These are phyloP conservation scores for Ceratobasidium sp. DNA, from an alignment of 1,284 basidiomycete genomes.

Conservation along the genomic window DNA sequence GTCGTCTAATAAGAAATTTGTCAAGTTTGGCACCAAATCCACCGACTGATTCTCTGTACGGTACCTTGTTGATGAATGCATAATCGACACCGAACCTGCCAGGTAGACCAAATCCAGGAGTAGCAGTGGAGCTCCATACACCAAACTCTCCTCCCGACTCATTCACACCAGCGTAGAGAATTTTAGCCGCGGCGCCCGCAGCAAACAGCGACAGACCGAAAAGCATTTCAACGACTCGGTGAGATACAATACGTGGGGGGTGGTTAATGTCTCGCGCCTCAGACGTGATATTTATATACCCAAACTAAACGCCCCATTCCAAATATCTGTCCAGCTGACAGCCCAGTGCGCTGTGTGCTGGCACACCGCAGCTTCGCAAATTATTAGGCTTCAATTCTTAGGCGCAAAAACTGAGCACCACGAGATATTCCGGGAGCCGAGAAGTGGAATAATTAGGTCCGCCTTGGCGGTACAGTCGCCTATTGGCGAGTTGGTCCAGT, in stretches of 20 bases:
- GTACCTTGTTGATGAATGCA: constrained; percentile 62
- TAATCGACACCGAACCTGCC: constrained; percentile 61
- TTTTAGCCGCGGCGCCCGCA: constrained; percentile 44
- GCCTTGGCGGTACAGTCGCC: background rate
- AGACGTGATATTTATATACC: background rate
- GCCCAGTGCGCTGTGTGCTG: background rate
- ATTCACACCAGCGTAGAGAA: constrained; percentile 48
- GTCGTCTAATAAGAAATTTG: constrained; percentile 54
- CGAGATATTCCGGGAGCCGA: no score
- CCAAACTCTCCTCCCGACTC: constrained; percentile 49
- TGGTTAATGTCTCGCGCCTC: no score
- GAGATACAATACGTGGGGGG: background rate
- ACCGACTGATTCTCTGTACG: background rate
- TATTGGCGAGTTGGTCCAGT: background rate
- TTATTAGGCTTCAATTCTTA: background rate
- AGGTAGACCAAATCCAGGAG: constrained; percentile 55
- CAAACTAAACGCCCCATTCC: background rate
- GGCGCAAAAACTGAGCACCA: constrained; percentile 13
- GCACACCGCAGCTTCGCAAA: background rate
- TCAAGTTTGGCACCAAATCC: background rate
- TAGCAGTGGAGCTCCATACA: constrained; percentile 33
- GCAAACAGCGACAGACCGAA: constrained; percentile 33
- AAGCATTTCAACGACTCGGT: constrained; percentile 11
- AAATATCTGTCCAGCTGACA: background rate
- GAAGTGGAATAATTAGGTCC: background rate